Percentiles rank a stretch among this genome's conserved stretches.
phyloP scores from a whole-genome alignment of 139 green algal species.

The Spirogloea muscicola region DNA sequence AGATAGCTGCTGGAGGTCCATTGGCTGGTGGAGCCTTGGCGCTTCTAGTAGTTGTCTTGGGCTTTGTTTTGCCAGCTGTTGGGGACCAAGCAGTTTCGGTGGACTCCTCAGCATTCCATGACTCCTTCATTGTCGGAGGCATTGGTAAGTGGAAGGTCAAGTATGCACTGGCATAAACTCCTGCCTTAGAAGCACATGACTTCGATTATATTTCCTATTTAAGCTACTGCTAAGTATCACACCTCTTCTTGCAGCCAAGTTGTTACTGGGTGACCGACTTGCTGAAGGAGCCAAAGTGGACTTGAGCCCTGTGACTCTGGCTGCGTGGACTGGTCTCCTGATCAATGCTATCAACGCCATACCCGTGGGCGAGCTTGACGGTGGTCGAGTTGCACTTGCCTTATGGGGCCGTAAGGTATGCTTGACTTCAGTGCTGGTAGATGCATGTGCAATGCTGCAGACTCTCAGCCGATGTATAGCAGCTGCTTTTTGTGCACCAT shows the following conservation, averaged over 20 bases:
- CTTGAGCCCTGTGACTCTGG: conserved; percentile 16
- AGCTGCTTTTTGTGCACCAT: too few relatives aligned
- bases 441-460: too few relatives aligned
- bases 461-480: too few relatives aligned
- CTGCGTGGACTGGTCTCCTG: conserved; percentile 28
- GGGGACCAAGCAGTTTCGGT: conserved; percentile 7
- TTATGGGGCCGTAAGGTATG: conserved; percentile 39
- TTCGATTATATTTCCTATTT: conserved; percentile 4
- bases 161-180: not conserved
- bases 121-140: conserved; percentile 33
- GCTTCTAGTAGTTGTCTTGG: conserved; percentile 6
- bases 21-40: conserved; percentile 8
- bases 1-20: conserved; percentile 34
- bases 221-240: not conserved
- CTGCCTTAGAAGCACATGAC: not conserved
- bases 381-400: conserved; percentile 21
- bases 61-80: conserved; percentile 10
- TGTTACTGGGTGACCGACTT: conserved; percentile 11
- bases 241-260: conserved; percentile 10
- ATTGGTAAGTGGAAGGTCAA: conserved; percentile 20
- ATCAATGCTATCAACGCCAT: conserved; percentile 41
- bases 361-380: conserved; percentile 41
- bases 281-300: not conserved
- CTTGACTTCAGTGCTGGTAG: too few relatives aligned
- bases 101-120: conserved; percentile 31